Percentiles rank a stretch among this genome's conserved stretches.
Evolutionary conservation across 2,329 filamentous ascomycete genomes (phyloP).

Genomic region (Fusarium miscanthi): DNA sequence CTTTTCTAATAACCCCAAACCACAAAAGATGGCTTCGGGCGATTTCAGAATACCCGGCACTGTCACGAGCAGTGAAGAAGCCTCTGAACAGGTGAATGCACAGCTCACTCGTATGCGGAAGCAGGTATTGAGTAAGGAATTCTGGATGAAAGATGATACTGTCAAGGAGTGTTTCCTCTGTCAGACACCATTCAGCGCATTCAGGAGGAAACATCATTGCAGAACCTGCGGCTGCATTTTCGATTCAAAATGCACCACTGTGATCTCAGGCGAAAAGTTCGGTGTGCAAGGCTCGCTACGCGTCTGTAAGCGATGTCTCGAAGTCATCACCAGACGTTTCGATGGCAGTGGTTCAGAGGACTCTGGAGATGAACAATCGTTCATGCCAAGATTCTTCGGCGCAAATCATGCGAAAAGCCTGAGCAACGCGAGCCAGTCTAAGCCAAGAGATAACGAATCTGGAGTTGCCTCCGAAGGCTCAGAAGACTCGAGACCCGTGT

Average conservation of each 20-base stretch:
- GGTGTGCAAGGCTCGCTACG: constrained; percentile 85
- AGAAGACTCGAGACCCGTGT: constrained; percentile 65
- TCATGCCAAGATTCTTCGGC: constrained; percentile 72
- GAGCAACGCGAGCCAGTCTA: constrained; percentile 45
- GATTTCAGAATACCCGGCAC: constrained; percentile 66
- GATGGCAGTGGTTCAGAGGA: constrained; percentile 90
- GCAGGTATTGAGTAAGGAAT: constrained; percentile 91
- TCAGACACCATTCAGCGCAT: constrained; percentile 89
- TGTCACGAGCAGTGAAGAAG: constrained; percentile 63
- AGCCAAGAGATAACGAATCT: constrained; percentile 54
- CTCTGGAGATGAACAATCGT: constrained; percentile 81
- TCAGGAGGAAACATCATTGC: constrained; percentile 96
- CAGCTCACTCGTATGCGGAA: constrained; percentile 79
- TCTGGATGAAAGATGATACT: constrained; percentile 99
- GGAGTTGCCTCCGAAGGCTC: constrained; percentile 55
- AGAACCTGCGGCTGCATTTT: constrained; percentile 98
- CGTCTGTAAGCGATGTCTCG: constrained; percentile 92
- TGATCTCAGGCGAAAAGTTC: constrained; percentile 89
- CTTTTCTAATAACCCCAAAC: constrained; percentile 60
- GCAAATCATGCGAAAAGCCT: constrained; percentile 61
- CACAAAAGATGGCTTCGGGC: constrained; percentile 59
- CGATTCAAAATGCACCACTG: constrained; percentile 92
- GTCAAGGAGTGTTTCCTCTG: constrained; percentile 97
- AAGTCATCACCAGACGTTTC: constrained; percentile 89
- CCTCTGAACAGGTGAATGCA: constrained; percentile 68